Conservation (phyloP, 23 red algal genomes). For the Agarophyton chilense region DNA sequence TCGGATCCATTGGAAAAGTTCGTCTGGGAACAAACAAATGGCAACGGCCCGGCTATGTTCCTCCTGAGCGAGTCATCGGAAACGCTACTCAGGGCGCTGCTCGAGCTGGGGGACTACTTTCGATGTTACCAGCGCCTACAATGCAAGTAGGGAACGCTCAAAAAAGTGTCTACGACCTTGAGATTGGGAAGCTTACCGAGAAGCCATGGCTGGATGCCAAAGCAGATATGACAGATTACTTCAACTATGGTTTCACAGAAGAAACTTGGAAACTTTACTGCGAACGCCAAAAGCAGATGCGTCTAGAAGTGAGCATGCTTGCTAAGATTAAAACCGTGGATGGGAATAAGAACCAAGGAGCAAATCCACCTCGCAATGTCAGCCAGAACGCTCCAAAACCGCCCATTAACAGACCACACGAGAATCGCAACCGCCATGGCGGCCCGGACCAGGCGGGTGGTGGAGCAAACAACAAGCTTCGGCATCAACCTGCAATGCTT, state of each 20-base stretch:
- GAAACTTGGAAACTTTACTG: conserved; percentile 99
- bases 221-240: conserved; percentile 93
- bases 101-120: conserved; percentile 59
- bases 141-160: conserved; percentile 69
- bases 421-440: background rate
- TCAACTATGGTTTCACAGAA: conserved; percentile 99
- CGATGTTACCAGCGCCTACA: conserved; percentile 87
- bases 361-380: conserved; percentile 5
- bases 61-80: conserved; percentile 48
- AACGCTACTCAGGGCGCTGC: conserved; percentile 37
- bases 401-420: background rate
- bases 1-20: conserved; percentile 47
- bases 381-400: conserved; percentile 5
- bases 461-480: background rate
- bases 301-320: conserved; percentile 81
- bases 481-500: conserved; percentile 3
- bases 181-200: conserved; percentile 92
- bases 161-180: conserved; percentile 92
- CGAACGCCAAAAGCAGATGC: conserved; percentile 94
- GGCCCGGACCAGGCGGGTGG: background rate
- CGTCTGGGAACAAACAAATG: conserved; percentile 54
- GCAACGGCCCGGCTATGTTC: conserved; percentile 62
- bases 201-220: conserved; percentile 97
- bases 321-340: conserved; percentile 86
- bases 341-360: conserved; percentile 6